Evolutionary conservation across 2,329 filamentous ascomycete species (phyloP), one percentile per base, ranked within the genome.

Genomic region (Xylaria sp.): DNA sequence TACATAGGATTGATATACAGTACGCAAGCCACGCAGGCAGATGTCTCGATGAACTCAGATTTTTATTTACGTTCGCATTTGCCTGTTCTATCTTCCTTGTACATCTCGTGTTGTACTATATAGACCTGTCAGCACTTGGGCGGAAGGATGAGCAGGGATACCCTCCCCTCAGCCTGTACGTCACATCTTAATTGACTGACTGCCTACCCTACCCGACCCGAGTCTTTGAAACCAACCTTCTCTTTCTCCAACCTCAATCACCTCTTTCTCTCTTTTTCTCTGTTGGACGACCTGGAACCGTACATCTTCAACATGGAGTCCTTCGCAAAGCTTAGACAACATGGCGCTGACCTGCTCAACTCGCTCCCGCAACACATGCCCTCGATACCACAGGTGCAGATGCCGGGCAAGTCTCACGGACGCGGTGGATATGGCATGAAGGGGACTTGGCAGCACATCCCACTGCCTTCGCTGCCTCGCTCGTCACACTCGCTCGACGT

Each of bases 401-500:
- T 60, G 62, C 62, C 69, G 27, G 66, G 48, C 1, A 66, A 66
- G 51, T 69, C 67, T 40, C 63, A 55, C 29, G 65, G 47, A 8
- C 60, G 61, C 48, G 69, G 71, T 57, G 71, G 76, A 12, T 73
- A 75, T 50, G 76, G 77, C 53, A 82, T 88, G 73, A 87, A 84
- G 72, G 88, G 84, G 42, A 89, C 87, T 60, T 91, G 88, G 88
- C 84, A 89, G 75, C 86, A 85, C 73, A 83, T 91, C 74, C 77
- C 83, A 48, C 76, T 87, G 40, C 84, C 86, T 2, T 72, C 83
- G 0, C 84, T 94, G 8, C 88, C 88, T 47, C 90, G 92, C 63
- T 95, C 93, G 1, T 94, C 92, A 0, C 93, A 96, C 76, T 86
- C 88, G 2, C 78, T 94, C 73, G 86, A 92, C 51, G 83, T 91